Evolutionary conservation across 345 rosid species (phyloP).

Genomic region (Citrus medica): DNA sequence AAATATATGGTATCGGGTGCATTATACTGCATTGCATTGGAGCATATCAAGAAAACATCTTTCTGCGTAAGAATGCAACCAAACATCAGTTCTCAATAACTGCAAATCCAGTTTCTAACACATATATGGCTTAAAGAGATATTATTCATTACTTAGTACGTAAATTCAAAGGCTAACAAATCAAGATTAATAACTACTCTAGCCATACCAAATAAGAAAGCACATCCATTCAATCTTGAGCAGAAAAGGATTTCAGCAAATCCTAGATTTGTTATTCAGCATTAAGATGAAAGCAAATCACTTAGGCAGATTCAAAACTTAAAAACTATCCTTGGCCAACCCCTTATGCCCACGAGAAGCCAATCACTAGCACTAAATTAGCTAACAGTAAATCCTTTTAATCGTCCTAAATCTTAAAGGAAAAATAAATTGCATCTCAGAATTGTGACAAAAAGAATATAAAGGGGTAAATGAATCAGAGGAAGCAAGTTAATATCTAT

Average conservation of each 20-base stretch:
- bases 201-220: background rate
- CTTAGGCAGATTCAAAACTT: background rate
- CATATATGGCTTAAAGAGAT: too few relatives aligned
- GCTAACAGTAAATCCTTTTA: background rate
- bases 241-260: background rate
- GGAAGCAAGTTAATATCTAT: background rate
- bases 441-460: background rate
- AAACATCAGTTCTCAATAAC: constrained; percentile 1
- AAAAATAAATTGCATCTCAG: background rate
- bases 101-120: background rate
- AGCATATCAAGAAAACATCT: constrained; percentile 70
- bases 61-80: constrained; percentile 37
- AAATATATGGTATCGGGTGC: constrained; percentile 71
- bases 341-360: background rate
- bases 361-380: background rate
- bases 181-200: background rate
- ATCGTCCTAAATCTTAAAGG: background rate
- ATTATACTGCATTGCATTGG: constrained; percentile 95
- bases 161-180: background rate
- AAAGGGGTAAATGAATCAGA: background rate
- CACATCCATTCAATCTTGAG: background rate
- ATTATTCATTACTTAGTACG: background rate
- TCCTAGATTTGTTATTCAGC: background rate
- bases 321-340: background rate
- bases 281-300: background rate